A percentile compares a stretch with the other conserved stretches of the same genome.
Conservation (phyloP, 2,329 filamentous ascomycete species). For the Zymoseptoria crescenta region DNA sequence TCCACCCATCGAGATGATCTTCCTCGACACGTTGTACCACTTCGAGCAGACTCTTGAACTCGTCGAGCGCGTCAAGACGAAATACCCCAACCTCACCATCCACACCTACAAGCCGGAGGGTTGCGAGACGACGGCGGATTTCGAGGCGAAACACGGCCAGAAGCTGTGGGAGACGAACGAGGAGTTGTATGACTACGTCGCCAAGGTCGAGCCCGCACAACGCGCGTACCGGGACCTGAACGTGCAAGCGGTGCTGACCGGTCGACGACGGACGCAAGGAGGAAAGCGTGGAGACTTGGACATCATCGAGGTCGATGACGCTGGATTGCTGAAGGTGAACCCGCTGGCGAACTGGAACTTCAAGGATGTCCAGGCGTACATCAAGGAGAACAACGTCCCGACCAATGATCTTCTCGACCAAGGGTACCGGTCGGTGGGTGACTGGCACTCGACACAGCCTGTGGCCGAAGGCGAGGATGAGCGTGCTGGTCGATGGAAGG, state of each 20-base stretch:
- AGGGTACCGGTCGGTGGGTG: slow-evolving; percentile 97
- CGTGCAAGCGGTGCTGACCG: slow-evolving; percentile 86
- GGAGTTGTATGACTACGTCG: slow-evolving; percentile 91
- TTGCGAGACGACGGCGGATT: slow-evolving; percentile 63
- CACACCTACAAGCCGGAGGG: slow-evolving; percentile 87
- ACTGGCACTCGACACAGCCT: slow-evolving; percentile 94
- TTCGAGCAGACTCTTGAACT: slow-evolving; percentile 45
- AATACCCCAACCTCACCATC: slow-evolving; percentile 70
- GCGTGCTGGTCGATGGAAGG: slow-evolving; percentile 94
- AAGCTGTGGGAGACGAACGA: slow-evolving; percentile 77
- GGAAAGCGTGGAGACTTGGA: slow-evolving; percentile 84
- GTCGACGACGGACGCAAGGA: slow-evolving; percentile 83
- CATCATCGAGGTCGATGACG: slow-evolving; percentile 87
- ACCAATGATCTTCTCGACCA: slow-evolving; percentile 86
- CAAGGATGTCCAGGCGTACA: slow-evolving; percentile 78
- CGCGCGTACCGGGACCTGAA: slow-evolving; percentile 80
- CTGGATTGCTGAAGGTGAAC: slow-evolving; percentile 93
- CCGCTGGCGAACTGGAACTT: slow-evolving; percentile 93
- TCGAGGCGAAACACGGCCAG: slow-evolving; percentile 73
- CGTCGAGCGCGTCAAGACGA: slow-evolving; percentile 60
- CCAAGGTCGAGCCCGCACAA: slow-evolving; percentile 94
- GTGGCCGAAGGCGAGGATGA: slow-evolving; percentile 90
- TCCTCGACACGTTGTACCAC: slow-evolving; percentile 48
- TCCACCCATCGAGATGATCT: slow-evolving; percentile 44
- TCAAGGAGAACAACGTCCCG: slow-evolving; percentile 77